phyloP scores from a whole-genome alignment of 2,329 filamentous ascomycete species.

The Corynespora cassiicola region DNA sequence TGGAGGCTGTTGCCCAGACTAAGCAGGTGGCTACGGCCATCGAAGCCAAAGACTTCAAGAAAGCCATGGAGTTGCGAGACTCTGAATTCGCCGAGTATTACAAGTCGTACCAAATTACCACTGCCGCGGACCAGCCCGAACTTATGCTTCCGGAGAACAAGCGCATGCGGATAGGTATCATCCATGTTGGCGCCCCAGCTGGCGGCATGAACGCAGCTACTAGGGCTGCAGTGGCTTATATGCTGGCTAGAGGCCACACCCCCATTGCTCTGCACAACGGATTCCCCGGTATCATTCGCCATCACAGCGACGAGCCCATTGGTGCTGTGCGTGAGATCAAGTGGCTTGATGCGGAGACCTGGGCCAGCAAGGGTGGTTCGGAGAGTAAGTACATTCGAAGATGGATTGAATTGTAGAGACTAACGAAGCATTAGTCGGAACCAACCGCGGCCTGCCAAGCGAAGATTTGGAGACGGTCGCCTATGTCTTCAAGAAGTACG shows the following conservation, averaged over 20 bases:
- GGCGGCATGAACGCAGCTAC: conserved; percentile 99
- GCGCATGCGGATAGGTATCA: conserved; percentile 92
- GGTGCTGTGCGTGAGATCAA: conserved; percentile 84
- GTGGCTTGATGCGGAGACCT: conserved; percentile 94
- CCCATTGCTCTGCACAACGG: conserved; percentile 95
- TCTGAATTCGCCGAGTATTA: conserved; percentile 95
- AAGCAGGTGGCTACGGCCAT: conserved; percentile 85
- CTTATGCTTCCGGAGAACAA: conserved; percentile 73
- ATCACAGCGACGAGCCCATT: conserved; percentile 82
- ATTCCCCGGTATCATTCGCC: conserved; percentile 90
- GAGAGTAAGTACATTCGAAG: too few species aligned
- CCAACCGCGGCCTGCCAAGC: conserved; percentile 88
- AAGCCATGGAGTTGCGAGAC: conserved; percentile 87
- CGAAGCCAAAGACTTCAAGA: conserved; percentile 81
- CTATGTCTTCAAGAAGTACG: conserved; percentile 81
- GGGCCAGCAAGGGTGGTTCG: conserved; percentile 95
- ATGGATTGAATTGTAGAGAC: too few species aligned
- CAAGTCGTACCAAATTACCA: conserved; percentile 88
- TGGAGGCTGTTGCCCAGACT: conserved; percentile 87
- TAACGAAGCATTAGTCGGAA: too few species aligned
- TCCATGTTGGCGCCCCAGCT: conserved; percentile 94
- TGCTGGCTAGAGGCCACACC: conserved; percentile 87
- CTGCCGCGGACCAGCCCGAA: conserved; percentile 76
- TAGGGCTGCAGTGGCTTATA: conserved; percentile 91
- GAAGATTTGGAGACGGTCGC: conserved; percentile 88